These are phyloP conservation scores for Kwoniella sp. DNA, from an alignment of 768 basidiomycete species.

Conservation along the genomic window DNA sequence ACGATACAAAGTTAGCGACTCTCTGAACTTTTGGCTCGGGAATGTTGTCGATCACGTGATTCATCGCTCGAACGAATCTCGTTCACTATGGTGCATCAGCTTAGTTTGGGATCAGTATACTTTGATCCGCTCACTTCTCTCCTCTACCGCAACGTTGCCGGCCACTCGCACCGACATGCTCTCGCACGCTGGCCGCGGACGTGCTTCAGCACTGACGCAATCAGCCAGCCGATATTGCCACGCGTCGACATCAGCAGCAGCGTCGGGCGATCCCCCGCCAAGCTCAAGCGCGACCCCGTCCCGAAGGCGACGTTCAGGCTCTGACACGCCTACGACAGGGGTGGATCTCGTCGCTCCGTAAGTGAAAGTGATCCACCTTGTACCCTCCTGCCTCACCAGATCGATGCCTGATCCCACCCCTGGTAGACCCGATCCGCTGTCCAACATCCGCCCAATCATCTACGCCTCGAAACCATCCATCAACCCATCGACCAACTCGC, in stretches of 20 bases:
- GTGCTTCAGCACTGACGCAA: too few relatives aligned
- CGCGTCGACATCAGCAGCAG: slow-evolving; percentile 7
- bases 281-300: not conserved
- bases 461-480: slow-evolving; percentile 33
- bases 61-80: too few relatives aligned
- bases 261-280: not conserved
- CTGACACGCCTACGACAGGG: slow-evolving; percentile 1
- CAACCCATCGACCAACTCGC: slow-evolving; percentile 20
- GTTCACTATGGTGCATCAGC: not conserved
- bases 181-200: too few relatives aligned
- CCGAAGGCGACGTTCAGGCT: not conserved
- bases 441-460: slow-evolving; percentile 43
- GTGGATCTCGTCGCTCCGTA: slow-evolving; percentile 44
- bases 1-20: not conserved
- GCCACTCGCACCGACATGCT: too few relatives aligned
- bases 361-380: too few relatives aligned
- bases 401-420: too few relatives aligned
- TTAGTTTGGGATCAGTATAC: not conserved
- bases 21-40: not conserved
- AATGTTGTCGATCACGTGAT: not conserved
- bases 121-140: too few relatives aligned
- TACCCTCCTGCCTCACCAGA: too few relatives aligned
- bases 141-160: too few relatives aligned
- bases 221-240: too few relatives aligned
- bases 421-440: slow-evolving; percentile 43